Evolutionary conservation across 768 basidiomycete genomes (phyloP), one percentile per base, ranked within the genome.

Genomic region (Lyophyllum atratum): DNA sequence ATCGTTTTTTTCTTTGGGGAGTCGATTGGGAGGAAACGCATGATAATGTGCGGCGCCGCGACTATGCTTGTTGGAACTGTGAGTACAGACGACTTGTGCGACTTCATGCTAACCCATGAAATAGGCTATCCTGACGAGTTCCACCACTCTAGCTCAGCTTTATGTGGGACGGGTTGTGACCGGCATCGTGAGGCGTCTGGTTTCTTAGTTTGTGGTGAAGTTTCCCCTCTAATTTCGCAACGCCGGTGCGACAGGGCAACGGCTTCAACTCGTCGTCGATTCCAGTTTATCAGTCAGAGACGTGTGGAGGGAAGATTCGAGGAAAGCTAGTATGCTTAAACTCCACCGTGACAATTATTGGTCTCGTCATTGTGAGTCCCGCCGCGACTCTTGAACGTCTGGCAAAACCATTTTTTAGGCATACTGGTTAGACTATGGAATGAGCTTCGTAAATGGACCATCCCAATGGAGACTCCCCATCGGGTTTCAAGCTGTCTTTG

Each of bases 191-290:
- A 45, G 70, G 59, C 15, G 15, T n/a, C 21, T 4, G 11, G n/a
- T 6, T 48, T 25, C 11, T 29, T 3, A 31, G 6, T 11, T 31
- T 31, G 11, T 11, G 29, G 6, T 5, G 5, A 5, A 31, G 19
- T 22, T 4, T 26, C 19, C 22, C 15, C 21, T 25, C n/a, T 9
- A 44, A 1, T 8, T 12, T 6, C 31, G 51, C 45, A 24, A 26
- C 49, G 22, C 7, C 14, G 43, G 15, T 28, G 4, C 26, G 14
- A 12, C 56, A 74, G 74, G 75, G 75, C 22, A 77, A 77, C 54
- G 76, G 73, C 11, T 76, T 75, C 54, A 77, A 76, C 60, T 73
- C 74, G 11, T 76, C 75, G 0, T 73, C 74, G 4, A 74, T 76
- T 19, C 74, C 75, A 8, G 73, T 75, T 2, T 76, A 75, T 54